A percentile compares a stretch with the other conserved stretches of the same genome.
phyloP scores from a whole-genome alignment of 164 flowering plant species.

The Euptelea pleiosperma region DNA sequence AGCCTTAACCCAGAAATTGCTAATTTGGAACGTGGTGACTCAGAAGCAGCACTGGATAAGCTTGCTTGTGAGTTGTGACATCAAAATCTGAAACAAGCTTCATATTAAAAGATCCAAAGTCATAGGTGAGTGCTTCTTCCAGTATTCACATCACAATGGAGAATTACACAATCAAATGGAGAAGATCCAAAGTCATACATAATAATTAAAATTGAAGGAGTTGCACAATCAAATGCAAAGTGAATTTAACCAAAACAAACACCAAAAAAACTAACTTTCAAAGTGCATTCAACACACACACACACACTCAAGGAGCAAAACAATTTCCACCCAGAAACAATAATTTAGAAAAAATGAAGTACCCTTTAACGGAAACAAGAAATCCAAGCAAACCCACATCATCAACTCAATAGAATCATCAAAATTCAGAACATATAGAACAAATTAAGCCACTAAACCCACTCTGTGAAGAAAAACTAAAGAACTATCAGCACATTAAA shows the following conservation, averaged over 20 bases:
- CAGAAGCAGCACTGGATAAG: too few species aligned
- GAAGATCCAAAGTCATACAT: too few species aligned
- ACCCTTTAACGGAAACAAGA: conserved; percentile 3
- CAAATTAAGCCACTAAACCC: background rate
- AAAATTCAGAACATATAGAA: background rate
- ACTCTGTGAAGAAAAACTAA: background rate
- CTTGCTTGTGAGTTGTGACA: background rate
- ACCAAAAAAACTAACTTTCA: background rate
- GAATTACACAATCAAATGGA: background rate
- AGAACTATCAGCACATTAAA: background rate
- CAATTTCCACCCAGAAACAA: background rate
- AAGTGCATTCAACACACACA: background rate
- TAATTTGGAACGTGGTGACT: too few species aligned
- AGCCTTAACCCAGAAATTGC: too few species aligned
- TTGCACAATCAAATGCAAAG: background rate
- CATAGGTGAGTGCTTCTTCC: background rate
- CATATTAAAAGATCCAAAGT: background rate
- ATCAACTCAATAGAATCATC: background rate
- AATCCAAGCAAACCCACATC: background rate
- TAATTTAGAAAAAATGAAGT: background rate
- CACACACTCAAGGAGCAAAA: background rate
- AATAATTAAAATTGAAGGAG: background rate
- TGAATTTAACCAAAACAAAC: too few species aligned
- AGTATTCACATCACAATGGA: background rate
- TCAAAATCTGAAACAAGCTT: background rate